Evolutionary conservation across 768 basidiomycete genomes (phyloP), one percentile per base, ranked within the genome.

Genomic region (Kwoniella sp.): DNA sequence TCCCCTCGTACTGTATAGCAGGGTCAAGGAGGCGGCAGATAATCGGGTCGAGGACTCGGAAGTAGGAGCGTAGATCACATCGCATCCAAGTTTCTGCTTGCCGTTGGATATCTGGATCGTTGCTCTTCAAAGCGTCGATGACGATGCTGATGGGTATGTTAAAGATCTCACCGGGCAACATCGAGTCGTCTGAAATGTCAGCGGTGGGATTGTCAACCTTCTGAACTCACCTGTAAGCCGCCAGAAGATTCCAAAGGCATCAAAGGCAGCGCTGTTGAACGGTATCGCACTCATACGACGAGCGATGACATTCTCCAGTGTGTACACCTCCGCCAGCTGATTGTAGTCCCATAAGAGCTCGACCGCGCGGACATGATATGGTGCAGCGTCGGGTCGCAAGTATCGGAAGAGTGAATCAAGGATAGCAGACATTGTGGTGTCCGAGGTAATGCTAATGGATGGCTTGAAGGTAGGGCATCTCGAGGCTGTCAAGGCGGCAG

Each of bases 81-180:
- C 94, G 86, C 89, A 99, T 92, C 96, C 96, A 99, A 0, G 92
- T 92, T 79, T 98, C 95, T 15, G 90, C 91, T 30, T 90, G 83
- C 12, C 92, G 85, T 26, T 89, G 87, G 10, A 90, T 79, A 64
- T 81, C 81, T 8, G 91, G 90, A 68, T 92, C 88, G 30, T 88
- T 87, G 40, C 84, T 88, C 71, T 88, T 88, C 52, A 97, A 80
- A 0, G 88, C 87, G 73, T 95, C 92, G 54, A 98, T 80, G 29
- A 95, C 87, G 48, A 88, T 86, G 84, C 92, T 88, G 85, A 97
- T 84, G 0, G 95, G 95, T 1, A 88, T 83, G 72, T 88, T 88
- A 74, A 97, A 87, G 25, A 84, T 83, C 73, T 91, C 89, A 0
- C 94, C 92, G 36, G 94, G 93, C 0, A 89, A 80, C 49, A 87